Evolutionary conservation across 768 basidiomycete genomes (phyloP), one percentile per base, ranked within the genome.

Genomic region (Amyloporia xantha): DNA sequence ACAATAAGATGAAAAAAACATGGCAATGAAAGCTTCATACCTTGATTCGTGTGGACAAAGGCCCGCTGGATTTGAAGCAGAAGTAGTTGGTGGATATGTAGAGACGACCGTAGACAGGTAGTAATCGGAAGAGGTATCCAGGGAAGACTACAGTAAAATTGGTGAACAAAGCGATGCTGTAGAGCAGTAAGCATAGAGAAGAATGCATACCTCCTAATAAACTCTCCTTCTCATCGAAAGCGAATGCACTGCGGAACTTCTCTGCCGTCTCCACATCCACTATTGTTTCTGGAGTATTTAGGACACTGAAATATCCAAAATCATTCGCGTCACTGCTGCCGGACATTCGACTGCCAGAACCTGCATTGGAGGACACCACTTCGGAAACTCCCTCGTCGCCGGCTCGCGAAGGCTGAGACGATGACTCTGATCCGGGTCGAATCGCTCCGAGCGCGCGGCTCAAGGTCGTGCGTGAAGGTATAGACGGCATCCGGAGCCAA

Each of bases 31-130:
- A 11, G 15, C 2, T 12, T 2, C 83, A 56, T 58, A 91, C 95
- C 71, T 82, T 79, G 11, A 92, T 97, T 62, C 84, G 87, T 38
- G 78, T 72, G 46, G 86, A 78, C 42, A 95, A 63, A 25, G 87
- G 78, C 4, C 91, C 82, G 37, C 79, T 86, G 4, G 94, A 92
- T 61, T 91, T 89, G 78, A 98, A 99, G 68, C 92, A 96, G 65
- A 98, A 86, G 64, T 81, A 86, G 65, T 89, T 91, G 10, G 80
- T 82, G n/a, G 95, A 95, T 52, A 98, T 78, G 61, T 87, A 97
- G 24, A 97, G 76, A 44, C 85, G 78, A 5, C 95, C 95, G 51
- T 76, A 86, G 11, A 95, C 77, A 0, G 96, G 95, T n/a, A 99
- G 65, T 21, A 95, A 74, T 48, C 95, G 77, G 67, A 83, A 91